These are phyloP conservation scores for Glaciozyma martinii DNA, from an alignment of 768 basidiomycete genomes.

Conservation along the genomic window DNA sequence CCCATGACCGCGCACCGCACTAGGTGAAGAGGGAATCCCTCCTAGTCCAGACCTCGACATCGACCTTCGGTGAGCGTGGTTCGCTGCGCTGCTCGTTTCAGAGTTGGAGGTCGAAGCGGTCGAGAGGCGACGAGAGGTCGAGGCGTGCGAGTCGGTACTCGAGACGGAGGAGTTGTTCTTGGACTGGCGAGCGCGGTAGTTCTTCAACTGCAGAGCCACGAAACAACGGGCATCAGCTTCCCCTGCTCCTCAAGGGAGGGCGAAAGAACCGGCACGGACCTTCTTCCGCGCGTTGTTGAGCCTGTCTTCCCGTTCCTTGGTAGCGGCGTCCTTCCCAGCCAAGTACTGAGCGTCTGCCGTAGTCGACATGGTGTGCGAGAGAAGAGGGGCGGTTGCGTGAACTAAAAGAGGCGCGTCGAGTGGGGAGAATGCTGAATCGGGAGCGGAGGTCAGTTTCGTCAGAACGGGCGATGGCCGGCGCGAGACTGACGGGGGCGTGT, in stretches of 20 bases:
- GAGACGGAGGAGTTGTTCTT: constrained; percentile 1
- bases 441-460: not conserved
- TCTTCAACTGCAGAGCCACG: constrained; percentile 26
- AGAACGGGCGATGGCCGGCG: not conserved
- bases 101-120: constrained; percentile 5
- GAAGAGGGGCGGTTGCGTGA: not conserved
- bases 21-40: not conserved
- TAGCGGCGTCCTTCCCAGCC: constrained; percentile 22
- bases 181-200: constrained; percentile 30
- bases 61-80: constrained; percentile 18
- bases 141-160: constrained; percentile 8
- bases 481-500: not conserved
- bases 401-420: not conserved
- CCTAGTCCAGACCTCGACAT: constrained; percentile 20
- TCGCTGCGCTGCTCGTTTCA: not conserved
- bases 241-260: too few species aligned
- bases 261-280: constrained; percentile 17
- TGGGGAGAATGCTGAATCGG: too few species aligned
- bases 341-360: not conserved
- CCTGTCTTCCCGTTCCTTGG: constrained; percentile 31
- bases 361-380: not conserved
- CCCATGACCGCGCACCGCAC: constrained; percentile 3
- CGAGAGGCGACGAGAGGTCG: constrained; percentile 12
- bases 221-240: not conserved
- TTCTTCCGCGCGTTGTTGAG: constrained; percentile 33